A percentile compares a stretch with the other conserved stretches of the same genome.
Evolutionary conservation across 2,329 filamentous ascomycete genomes (phyloP).

Genomic region (Emergomyces africanus): DNA sequence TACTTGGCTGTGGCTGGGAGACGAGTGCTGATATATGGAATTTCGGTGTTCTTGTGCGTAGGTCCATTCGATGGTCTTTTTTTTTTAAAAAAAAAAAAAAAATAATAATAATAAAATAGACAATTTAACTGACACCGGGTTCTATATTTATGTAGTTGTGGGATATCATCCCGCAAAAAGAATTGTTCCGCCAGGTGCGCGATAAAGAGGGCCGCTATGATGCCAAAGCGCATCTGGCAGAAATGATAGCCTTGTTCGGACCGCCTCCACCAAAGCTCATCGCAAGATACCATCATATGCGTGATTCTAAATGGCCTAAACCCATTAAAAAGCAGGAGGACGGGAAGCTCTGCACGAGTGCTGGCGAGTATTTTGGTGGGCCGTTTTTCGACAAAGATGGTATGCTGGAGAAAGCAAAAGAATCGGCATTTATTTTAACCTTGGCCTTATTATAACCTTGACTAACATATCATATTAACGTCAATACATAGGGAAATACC

Average conservation of each 20-base stretch:
- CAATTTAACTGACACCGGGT: conserved; percentile 15
- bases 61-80: not conserved
- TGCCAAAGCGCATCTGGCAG: conserved; percentile 27
- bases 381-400: conserved; percentile 25
- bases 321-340: conserved; percentile 18
- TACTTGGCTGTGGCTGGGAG: conserved; percentile 17
- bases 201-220: conserved; percentile 24
- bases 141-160: conserved; percentile 13
- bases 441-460: not conserved
- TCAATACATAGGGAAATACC: conserved; percentile 13
- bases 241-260: conserved; percentile 33
- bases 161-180: conserved; percentile 21
- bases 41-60: conserved; percentile 26
- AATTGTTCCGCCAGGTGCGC: conserved; percentile 17
- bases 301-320: conserved; percentile 19
- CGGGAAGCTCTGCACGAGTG: conserved; percentile 19
- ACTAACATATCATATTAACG: not conserved
- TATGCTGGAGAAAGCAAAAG: conserved; percentile 9
- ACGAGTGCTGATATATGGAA: conserved; percentile 10
- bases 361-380: conserved; percentile 24
- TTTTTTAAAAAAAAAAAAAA: too few relatives aligned
- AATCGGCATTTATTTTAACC: not conserved
- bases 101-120: too few relatives aligned
- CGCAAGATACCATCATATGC: conserved; percentile 21
- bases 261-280: conserved; percentile 26